Evolutionary conservation across 768 basidiomycete species (phyloP).

Genomic region (Nidula microcarpa): DNA sequence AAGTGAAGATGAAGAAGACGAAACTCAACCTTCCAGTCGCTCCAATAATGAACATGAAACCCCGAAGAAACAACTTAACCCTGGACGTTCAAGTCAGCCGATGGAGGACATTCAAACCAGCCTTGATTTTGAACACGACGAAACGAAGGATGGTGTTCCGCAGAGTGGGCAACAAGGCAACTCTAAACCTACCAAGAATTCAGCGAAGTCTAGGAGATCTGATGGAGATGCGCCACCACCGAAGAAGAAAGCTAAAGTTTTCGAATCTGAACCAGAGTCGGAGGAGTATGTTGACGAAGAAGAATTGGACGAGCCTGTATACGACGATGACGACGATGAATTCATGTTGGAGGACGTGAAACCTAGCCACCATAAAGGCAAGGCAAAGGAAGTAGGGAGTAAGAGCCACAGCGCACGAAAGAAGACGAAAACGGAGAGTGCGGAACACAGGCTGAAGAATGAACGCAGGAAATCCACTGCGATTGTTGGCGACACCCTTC

Average conservation of each 20-base stretch:
- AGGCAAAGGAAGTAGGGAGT: neutral
- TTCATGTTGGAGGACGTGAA: neutral
- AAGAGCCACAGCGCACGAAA: neutral
- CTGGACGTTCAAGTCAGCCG: neutral
- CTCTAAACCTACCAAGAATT: neutral
- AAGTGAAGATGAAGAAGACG: constrained; percentile 23
- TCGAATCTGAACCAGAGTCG: constrained; percentile 17
- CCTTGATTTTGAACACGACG: too few relatives aligned
- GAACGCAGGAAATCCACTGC: too few relatives aligned
- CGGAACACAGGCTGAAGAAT: too few relatives aligned
- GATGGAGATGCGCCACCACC: neutral
- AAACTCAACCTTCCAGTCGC: too few relatives aligned
- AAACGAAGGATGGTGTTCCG: too few relatives aligned
- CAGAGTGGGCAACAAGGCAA: neutral
- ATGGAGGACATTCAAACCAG: too few relatives aligned
- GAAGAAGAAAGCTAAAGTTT: constrained; percentile 7
- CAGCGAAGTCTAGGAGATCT: neutral
- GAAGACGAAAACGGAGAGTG: neutral
- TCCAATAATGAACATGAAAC: constrained; percentile 8
- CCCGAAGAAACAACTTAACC: constrained; percentile 2
- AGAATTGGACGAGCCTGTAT: neutral
- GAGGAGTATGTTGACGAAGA: constrained; percentile 7
- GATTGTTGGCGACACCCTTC: constrained; percentile 1
- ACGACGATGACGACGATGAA: neutral
- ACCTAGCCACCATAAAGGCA: neutral